These are phyloP conservation scores for Tinospora cordifolia DNA, from an alignment of 164 flowering plant species.

Conservation along the genomic window DNA sequence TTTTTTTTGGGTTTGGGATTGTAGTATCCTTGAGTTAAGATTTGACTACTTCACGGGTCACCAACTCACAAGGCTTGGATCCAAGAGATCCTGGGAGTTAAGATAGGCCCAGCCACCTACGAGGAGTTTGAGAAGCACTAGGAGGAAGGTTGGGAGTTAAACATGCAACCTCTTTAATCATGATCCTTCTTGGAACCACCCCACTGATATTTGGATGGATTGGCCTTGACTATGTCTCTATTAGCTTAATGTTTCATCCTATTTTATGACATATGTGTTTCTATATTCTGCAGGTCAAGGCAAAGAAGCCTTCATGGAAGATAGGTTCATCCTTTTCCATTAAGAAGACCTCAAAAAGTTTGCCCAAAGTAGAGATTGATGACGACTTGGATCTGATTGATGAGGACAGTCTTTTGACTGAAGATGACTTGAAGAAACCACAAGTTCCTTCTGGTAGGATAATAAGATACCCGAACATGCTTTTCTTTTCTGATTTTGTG, in stretches of 20 bases:
- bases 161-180: too few relatives aligned
- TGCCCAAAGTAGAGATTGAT: slow-evolving; percentile 63
- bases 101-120: too few relatives aligned
- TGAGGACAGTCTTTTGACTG: slow-evolving; percentile 86
- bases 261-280: not conserved
- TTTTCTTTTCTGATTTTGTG: not conserved
- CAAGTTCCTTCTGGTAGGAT: slow-evolving; percentile 54
- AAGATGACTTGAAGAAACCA: slow-evolving; percentile 90
- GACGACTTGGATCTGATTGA: slow-evolving; percentile 87
- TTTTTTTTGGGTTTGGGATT: too few relatives aligned
- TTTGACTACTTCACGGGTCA: too few relatives aligned
- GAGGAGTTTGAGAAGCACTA: too few relatives aligned
- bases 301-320: slow-evolving; percentile 81
- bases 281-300: slow-evolving; percentile 38
- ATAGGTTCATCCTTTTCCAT: slow-evolving; percentile 84
- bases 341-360: slow-evolving; percentile 37
- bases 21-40: too few relatives aligned
- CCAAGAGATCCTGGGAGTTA: too few relatives aligned
- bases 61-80: too few relatives aligned
- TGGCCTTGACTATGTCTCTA: not conserved
- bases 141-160: too few relatives aligned
- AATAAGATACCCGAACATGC: not conserved
- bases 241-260: not conserved
- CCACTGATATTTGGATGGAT: too few relatives aligned
- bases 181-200: too few relatives aligned